These are phyloP conservation scores for Silene vulgaris DNA, from an alignment of 179 eudicot species.

Conservation along the genomic window DNA sequence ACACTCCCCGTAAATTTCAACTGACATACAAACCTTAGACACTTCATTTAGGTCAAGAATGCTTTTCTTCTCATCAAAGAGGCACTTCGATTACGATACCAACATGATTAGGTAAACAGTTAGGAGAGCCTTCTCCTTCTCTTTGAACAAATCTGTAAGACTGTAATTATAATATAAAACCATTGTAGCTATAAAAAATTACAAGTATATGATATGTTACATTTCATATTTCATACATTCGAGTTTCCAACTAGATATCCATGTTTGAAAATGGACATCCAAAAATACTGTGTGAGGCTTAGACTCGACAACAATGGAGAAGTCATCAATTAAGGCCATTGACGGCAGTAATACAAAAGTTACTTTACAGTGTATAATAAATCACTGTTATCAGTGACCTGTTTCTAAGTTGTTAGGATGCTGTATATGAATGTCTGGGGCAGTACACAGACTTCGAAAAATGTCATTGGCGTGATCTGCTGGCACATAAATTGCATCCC, in stretches of 20 bases:
- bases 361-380: neutral
- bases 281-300: neutral
- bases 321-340: neutral
- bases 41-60: too few species aligned
- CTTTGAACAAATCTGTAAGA: too few species aligned
- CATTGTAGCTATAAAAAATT: too few species aligned
- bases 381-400: neutral
- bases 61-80: too few species aligned
- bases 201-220: too few species aligned
- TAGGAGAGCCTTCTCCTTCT: too few species aligned
- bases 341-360: neutral
- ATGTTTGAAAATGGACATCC: neutral
- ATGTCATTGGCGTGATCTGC: constrained; percentile 65
- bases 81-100: neutral
- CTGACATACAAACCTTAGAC: too few species aligned
- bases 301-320: neutral
- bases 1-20: too few species aligned
- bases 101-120: neutral
- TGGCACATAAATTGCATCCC: constrained; percentile 63
- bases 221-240: neutral
- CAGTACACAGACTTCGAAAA: constrained; percentile 23
- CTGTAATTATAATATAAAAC: too few species aligned
- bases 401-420: neutral
- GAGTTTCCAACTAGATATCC: neutral
- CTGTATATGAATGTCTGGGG: constrained; percentile 2